These are phyloP conservation scores for Fremontodendron californicum DNA, from an alignment of 345 rosid genomes.

Conservation along the genomic window DNA sequence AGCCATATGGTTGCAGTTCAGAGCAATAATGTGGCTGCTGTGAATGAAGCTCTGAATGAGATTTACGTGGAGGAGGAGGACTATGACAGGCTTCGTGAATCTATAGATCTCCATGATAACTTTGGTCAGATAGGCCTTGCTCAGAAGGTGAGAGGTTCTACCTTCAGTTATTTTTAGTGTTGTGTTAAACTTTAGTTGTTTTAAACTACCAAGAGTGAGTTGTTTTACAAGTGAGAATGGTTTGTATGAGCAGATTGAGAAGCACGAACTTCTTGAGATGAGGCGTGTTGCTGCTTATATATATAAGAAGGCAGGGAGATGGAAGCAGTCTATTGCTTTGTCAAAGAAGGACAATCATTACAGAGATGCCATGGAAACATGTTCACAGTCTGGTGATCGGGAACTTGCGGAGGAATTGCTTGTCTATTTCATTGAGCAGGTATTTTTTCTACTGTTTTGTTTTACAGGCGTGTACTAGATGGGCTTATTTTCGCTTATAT, in stretches of 20 bases:
- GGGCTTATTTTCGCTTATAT: not conserved
- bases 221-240: not conserved
- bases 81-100: conserved; percentile 84
- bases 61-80: conserved; percentile 93
- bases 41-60: conserved; percentile 85
- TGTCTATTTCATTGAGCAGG: conserved; percentile 91
- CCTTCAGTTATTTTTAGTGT: not conserved
- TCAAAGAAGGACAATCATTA: conserved; percentile 87
- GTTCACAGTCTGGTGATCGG: conserved; percentile 92
- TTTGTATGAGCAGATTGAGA: conserved; percentile 64
- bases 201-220: not conserved
- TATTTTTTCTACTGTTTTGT: conserved; percentile 2
- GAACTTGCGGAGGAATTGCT: conserved; percentile 94
- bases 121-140: conserved; percentile 91
- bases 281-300: conserved; percentile 97
- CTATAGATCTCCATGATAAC: conserved; percentile 85
- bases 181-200: no score
- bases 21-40: conserved; percentile 86
- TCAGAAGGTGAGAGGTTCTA: conserved; percentile 50
- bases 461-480: not conserved
- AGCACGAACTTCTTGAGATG: conserved; percentile 97
- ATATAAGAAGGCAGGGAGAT: conserved; percentile 92
- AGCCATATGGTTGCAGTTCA: conserved; percentile 97
- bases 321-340: conserved; percentile 96
- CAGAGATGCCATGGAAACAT: conserved; percentile 97